These are phyloP conservation scores for Lablab purpureus DNA, from an alignment of 306 rosid species.

Conservation along the genomic window DNA sequence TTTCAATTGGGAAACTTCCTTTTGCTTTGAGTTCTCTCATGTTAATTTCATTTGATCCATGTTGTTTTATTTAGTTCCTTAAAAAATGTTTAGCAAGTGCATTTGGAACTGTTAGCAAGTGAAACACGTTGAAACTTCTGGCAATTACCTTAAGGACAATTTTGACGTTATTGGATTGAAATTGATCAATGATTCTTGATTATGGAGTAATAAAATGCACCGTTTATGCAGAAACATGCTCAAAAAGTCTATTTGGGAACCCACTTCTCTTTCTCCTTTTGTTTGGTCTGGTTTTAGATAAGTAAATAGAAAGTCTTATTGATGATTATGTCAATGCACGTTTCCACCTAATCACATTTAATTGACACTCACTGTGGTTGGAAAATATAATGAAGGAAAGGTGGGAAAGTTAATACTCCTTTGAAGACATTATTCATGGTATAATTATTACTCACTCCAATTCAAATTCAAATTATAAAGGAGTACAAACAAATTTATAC, in stretches of 20 bases:
- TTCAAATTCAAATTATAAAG: too few relatives aligned
- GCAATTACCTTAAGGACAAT: slow-evolving; percentile 6
- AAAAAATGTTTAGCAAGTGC: background rate
- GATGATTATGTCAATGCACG: background rate
- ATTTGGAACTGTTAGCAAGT: slow-evolving; percentile 1
- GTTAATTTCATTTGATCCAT: slow-evolving; percentile 1
- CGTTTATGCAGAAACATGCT: background rate
- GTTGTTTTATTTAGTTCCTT: background rate
- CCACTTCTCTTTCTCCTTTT: background rate
- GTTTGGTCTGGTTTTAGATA: background rate
- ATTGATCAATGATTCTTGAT: slow-evolving; percentile 9
- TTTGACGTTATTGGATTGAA: slow-evolving; percentile 28
- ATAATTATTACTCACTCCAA: too few relatives aligned
- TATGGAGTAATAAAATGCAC: slow-evolving; percentile 6
- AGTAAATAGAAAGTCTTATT: too few relatives aligned
- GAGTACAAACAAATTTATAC: too few relatives aligned
- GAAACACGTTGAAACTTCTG: slow-evolving; percentile 16
- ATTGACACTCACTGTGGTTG: background rate
- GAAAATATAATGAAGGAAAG: background rate
- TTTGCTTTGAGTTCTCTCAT: slow-evolving; percentile 6
- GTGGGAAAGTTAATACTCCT: too few relatives aligned
- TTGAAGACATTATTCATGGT: too few relatives aligned
- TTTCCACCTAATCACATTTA: slow-evolving; percentile 23
- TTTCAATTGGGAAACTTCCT: slow-evolving; percentile 28
- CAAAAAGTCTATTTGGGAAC: slow-evolving; percentile 7